Evolutionary conservation across 1,139 yeast genomes (phyloP), one percentile per base, ranked within the genome.

Genomic region (Zygosaccharomyces pseudobailii): DNA sequence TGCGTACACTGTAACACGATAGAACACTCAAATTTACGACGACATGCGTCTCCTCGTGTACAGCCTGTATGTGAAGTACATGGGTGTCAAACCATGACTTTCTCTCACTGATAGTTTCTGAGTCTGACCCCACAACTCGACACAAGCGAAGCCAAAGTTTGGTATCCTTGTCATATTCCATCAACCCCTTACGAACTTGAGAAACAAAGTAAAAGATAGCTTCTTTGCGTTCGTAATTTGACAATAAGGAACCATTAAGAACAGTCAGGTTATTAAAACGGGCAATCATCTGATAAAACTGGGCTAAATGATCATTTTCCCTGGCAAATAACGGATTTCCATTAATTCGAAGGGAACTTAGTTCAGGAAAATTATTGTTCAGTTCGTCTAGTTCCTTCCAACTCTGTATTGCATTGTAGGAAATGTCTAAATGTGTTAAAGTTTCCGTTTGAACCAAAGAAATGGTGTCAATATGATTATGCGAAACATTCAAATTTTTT

Each of bases 121-220:
- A 53, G 28, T 22, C 17, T 13, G 17, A 13, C 17, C 17, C 17
- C 17, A 13, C 17, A 13, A 13, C 17, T 13, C 17, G 17, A 24
- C 22, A 20, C 23, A 38, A 27, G 41, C 34, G 34, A 25, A 10
- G 13, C 41, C 41, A 38, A 17, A 38, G 41, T 10, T 38, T 23
- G 34, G 25, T 38, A 19, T 10, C 10, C 33, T 19, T 38, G 28
- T 38, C 33, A 20, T 38, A 38, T n/a, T 38, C 8, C 24, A 28
- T 19, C n/a, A 27, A 38, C 5, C 71, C 70, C 19, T 63, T 58
- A 10, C 59, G 62, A 0, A 83, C 80, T 53, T 74, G 73, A 2
- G 82, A 73, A 30, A 84, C 70, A 54, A 84, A 82, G 57, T 77
- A 87, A 4, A 86, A 62, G 58, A 87, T 95, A 0, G 87, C 83